Evolutionary conservation across 2,329 filamentous ascomycete genomes (phyloP).

Genomic region (Blumeria hordei): DNA sequence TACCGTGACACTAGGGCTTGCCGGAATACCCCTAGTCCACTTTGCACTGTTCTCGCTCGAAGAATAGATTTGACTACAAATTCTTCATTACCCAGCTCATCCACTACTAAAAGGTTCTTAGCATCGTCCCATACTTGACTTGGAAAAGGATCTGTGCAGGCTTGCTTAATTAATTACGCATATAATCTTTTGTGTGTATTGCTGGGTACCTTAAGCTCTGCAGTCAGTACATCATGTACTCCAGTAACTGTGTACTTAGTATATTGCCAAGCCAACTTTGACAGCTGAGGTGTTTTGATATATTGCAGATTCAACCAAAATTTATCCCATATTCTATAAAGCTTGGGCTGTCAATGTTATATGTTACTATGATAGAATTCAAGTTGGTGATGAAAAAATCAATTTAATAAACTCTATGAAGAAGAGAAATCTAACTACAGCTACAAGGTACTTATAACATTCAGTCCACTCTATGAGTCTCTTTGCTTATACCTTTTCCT

Average conservation of each 20-base stretch:
- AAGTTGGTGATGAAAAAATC: too few relatives aligned
- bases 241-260: background rate
- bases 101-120: background rate
- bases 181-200: background rate
- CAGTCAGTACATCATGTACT: background rate
- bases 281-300: background rate
- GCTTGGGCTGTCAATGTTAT: background rate
- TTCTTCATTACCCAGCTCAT: background rate
- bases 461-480: too few relatives aligned
- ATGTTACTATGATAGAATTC: background rate
- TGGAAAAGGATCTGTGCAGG: background rate
- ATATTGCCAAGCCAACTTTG: too few relatives aligned
- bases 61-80: background rate
- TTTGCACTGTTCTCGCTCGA: background rate
- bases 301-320: background rate
- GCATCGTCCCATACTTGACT: background rate
- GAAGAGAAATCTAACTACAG: too few relatives aligned
- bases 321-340: background rate
- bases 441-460: too few relatives aligned
- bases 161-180: background rate
- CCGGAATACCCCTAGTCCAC: background rate
- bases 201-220: background rate
- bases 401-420: too few relatives aligned
- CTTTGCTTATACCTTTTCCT: too few relatives aligned
- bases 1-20: background rate